A percentile compares a stretch with the other conserved stretches of the same genome.
phyloP scores from a whole-genome alignment of 1,139 yeast genomes.

The Lodderomyces theae region DNA sequence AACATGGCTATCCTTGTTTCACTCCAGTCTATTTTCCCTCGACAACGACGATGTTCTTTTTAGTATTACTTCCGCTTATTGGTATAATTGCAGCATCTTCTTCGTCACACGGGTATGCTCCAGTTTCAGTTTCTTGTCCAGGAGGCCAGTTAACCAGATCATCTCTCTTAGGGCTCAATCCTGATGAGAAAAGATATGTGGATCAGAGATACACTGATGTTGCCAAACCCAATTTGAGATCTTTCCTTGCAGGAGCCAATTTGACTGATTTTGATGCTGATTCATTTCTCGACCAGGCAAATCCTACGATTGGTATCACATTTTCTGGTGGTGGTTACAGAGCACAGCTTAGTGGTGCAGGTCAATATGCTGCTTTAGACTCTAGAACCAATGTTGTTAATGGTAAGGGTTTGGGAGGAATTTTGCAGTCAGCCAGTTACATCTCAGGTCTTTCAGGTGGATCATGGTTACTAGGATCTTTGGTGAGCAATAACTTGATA shows the following conservation, averaged over 20 bases:
- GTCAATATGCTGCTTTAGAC: constrained; percentile 77
- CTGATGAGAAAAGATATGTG: constrained; percentile 45
- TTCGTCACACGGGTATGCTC: constrained; percentile 49
- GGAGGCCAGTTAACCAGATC: constrained; percentile 6
- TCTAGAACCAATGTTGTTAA: constrained; percentile 58
- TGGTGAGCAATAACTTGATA: constrained; percentile 34
- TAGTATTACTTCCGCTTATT: neutral
- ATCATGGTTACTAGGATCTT: constrained; percentile 36
- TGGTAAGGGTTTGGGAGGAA: constrained; percentile 32
- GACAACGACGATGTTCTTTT: neutral
- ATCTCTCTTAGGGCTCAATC: constrained; percentile 24
- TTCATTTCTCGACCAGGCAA: constrained; percentile 34
- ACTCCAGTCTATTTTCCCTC: too few species aligned
- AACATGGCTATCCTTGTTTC: too few species aligned
- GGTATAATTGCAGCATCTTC: neutral
- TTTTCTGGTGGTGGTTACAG: constrained; percentile 93
- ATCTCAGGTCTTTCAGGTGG: constrained; percentile 42
- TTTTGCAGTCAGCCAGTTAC: constrained; percentile 38
- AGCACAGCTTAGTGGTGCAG: constrained; percentile 90
- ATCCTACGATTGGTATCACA: constrained; percentile 47
- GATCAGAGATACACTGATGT: constrained; percentile 43
- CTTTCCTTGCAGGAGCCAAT: constrained; percentile 57
- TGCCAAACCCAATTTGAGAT: constrained; percentile 51
- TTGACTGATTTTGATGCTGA: constrained; percentile 57
- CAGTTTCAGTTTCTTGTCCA: constrained; percentile 61